phyloP scores from a whole-genome alignment of 768 basidiomycete genomes.

The Suillus plorans region DNA sequence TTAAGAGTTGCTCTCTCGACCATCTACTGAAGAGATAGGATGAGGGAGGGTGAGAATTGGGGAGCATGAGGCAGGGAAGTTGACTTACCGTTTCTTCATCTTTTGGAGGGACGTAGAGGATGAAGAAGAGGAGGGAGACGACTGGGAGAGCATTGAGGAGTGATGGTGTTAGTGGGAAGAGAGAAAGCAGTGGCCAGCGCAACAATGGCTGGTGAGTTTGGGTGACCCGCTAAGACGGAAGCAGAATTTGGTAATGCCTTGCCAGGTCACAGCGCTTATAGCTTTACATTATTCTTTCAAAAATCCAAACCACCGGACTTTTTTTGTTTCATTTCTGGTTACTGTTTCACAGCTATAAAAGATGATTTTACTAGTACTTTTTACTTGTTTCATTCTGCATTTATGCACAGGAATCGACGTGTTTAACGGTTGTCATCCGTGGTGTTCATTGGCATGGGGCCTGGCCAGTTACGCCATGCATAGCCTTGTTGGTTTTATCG shows the following conservation, averaged over 20 bases:
- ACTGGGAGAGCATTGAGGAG: slow-evolving; percentile 29
- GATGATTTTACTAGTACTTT: no score
- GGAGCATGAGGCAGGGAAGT: slow-evolving; percentile 6
- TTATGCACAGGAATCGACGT: neutral
- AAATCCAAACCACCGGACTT: neutral
- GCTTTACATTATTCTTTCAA: slow-evolving; percentile 8
- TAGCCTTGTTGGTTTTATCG: slow-evolving; percentile 8
- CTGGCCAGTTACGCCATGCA: slow-evolving; percentile 4
- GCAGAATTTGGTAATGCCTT: slow-evolving; percentile 37
- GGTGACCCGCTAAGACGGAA: slow-evolving; percentile 29
- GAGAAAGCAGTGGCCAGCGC: slow-evolving; percentile 39
- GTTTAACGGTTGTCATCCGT: neutral
- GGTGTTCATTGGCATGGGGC: neutral
- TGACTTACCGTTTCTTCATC: slow-evolving; percentile 35
- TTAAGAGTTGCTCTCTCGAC: slow-evolving; percentile 39
- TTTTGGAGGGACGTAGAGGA: slow-evolving; percentile 21
- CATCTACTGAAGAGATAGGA: slow-evolving; percentile 31
- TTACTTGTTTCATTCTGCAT: neutral
- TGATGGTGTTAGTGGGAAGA: slow-evolving; percentile 39
- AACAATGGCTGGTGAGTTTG: slow-evolving; percentile 42
- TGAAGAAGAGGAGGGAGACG: slow-evolving; percentile 28
- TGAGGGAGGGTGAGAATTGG: slow-evolving; percentile 19
- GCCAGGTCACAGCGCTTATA: slow-evolving; percentile 37
- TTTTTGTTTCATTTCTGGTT: neutral
- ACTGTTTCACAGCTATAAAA: neutral